Evolutionary conservation across 257 asterid genomes (phyloP).

Genomic region (Solanum bulbocastanum): DNA sequence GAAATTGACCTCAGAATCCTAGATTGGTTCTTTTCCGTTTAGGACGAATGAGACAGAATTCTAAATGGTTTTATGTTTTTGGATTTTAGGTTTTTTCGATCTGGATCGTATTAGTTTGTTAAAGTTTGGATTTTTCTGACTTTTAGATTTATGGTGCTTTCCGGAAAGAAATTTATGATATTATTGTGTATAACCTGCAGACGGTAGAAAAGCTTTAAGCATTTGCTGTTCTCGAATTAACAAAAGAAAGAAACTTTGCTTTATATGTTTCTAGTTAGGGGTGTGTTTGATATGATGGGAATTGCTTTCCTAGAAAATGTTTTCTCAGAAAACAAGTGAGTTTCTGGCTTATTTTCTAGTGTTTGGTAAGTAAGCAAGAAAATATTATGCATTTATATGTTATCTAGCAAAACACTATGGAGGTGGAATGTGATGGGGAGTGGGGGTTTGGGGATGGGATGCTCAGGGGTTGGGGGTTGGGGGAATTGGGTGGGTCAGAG

Average conservation of each 20-base stretch:
- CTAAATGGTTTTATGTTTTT: not conserved
- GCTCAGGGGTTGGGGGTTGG: not conserved
- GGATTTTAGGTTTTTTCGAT: not conserved
- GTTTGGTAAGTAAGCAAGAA: not conserved
- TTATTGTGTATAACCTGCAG: not conserved
- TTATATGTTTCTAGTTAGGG: not conserved
- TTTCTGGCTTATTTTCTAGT: not conserved
- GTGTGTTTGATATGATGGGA: not conserved
- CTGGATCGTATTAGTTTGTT: not conserved
- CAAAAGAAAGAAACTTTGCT: not conserved
- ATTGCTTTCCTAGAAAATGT: not conserved
- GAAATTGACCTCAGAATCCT: not conserved
- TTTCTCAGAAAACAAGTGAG: not conserved
- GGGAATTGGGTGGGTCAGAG: not conserved
- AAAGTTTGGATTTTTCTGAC: not conserved
- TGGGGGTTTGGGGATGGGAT: not conserved
- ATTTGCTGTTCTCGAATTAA: not conserved
- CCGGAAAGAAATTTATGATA: not conserved
- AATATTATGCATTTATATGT: too few species aligned
- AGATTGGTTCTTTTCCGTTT: not conserved
- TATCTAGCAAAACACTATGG: not conserved
- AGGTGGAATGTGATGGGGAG: not conserved
- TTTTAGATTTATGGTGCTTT: not conserved
- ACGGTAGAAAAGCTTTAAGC: not conserved
- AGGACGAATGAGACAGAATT: not conserved